Evolutionary conservation across 345 rosid species (phyloP).

Genomic region (Eucalyptus grandis): DNA sequence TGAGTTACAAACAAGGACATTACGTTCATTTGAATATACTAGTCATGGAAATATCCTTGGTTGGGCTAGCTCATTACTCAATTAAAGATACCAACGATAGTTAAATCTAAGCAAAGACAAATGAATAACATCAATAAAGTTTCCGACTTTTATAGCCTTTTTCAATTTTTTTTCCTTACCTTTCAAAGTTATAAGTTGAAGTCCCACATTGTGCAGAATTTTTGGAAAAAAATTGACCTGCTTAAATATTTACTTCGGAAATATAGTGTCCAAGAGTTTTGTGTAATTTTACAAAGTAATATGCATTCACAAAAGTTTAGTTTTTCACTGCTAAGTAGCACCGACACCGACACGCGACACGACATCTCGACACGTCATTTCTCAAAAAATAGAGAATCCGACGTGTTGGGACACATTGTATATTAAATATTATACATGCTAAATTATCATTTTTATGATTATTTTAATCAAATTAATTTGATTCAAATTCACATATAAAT

Average conservation of each 20-base stretch:
- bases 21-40: background rate
- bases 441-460: too few species aligned
- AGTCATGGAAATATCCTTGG: background rate
- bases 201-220: background rate
- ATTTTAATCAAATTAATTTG: too few species aligned
- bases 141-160: background rate
- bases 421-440: too few species aligned
- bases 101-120: background rate
- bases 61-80: background rate
- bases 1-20: background rate
- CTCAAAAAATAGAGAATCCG: too few species aligned
- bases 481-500: too few species aligned
- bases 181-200: background rate
- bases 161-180: rapidly evolving
- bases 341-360: too few species aligned
- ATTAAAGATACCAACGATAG: background rate
- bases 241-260: rapidly evolving
- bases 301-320: background rate
- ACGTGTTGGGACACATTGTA: too few species aligned
- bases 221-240: background rate
- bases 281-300: background rate
- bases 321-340: too few species aligned
- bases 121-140: rapidly evolving
- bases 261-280: rapidly evolving
- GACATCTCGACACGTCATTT: too few species aligned